These are phyloP conservation scores for Trametes cinnabarina DNA, from an alignment of 768 basidiomycete species.

Conservation along the genomic window DNA sequence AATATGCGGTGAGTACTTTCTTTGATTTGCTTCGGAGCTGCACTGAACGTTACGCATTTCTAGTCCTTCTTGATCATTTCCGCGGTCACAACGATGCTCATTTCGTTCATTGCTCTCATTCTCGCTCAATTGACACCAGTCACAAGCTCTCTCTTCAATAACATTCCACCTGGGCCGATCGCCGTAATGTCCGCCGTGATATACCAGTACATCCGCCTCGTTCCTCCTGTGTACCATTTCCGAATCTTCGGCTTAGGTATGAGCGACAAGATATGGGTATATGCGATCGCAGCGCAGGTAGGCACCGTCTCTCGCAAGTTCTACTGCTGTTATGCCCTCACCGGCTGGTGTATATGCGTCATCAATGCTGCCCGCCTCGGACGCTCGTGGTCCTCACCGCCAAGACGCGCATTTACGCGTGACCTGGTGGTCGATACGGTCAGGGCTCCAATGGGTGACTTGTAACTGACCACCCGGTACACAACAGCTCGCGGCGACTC, in stretches of 20 bases:
- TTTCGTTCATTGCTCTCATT: slow-evolving; percentile 66
- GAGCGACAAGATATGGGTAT: slow-evolving; percentile 74
- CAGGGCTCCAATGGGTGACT: neutral
- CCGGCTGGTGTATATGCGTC: neutral
- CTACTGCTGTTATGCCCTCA: neutral
- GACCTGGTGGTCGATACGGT: neutral
- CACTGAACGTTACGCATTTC: slow-evolving; percentile 2
- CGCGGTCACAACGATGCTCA: slow-evolving; percentile 57
- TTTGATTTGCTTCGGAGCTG: neutral
- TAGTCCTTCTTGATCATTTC: slow-evolving; percentile 49
- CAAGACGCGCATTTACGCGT: neutral
- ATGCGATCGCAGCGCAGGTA: slow-evolving; percentile 73
- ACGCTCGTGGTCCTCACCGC: neutral
- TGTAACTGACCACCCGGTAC: neutral
- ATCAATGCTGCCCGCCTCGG: neutral
- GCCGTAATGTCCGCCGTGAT: slow-evolving; percentile 74
- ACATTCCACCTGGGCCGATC: slow-evolving; percentile 75
- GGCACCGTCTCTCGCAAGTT: slow-evolving; percentile 17
- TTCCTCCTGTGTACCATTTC: slow-evolving; percentile 75
- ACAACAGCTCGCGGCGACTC: slow-evolving; percentile 65
- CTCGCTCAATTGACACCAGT: slow-evolving; percentile 45
- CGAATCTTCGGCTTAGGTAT: slow-evolving; percentile 70
- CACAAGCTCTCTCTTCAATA: slow-evolving; percentile 59
- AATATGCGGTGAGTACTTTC: slow-evolving; percentile 68
- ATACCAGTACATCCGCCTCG: slow-evolving; percentile 78